Evolutionary conservation across 352 stramenopile genomes (phyloP).

Genomic region (Peronospora tabacina): DNA sequence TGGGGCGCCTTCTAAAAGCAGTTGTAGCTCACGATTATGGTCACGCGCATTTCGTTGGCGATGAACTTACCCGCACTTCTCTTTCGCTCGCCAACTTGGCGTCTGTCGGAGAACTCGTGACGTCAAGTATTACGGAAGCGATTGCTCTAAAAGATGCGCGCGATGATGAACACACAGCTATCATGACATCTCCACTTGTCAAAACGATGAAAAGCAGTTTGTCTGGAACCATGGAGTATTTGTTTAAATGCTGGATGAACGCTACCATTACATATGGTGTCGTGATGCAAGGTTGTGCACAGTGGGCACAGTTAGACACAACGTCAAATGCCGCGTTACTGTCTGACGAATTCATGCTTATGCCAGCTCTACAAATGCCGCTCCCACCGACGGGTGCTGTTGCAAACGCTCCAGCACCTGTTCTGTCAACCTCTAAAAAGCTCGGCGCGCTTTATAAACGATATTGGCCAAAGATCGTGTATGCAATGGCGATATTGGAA

Average conservation of each 20-base stretch:
- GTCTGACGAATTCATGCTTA: constrained; percentile 15
- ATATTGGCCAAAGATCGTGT: constrained; percentile 50
- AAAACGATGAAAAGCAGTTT: constrained; percentile 55
- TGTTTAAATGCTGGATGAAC: constrained; percentile 54
- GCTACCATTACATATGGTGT: constrained; percentile 35
- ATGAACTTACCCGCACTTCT: constrained; percentile 44
- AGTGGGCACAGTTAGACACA: constrained; percentile 27
- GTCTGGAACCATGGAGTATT: constrained; percentile 25
- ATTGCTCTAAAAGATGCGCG: constrained; percentile 21
- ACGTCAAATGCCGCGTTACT: constrained; percentile 4
- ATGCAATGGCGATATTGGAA: constrained; percentile 34
- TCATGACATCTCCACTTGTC: constrained; percentile 33
- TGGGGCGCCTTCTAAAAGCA: constrained; percentile 58
- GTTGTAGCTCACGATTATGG: constrained; percentile 51
- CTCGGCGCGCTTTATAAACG: constrained; percentile 38
- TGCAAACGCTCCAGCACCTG: constrained; percentile 4
- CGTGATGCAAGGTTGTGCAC: constrained; percentile 38
- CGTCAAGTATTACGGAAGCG: constrained; percentile 33
- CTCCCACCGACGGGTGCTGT: constrained; percentile 11
- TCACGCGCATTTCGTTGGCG: constrained; percentile 51
- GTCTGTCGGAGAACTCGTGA: constrained; percentile 48
- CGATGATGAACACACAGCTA: constrained; percentile 16
- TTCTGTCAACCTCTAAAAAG: constrained; percentile 12
- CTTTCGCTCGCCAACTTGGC: constrained; percentile 58
- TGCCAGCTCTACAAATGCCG: constrained; percentile 33